Percentiles rank a stretch among this genome's conserved stretches.
Conservation (phyloP, 208 protist species). For the Acanthamoeba healyi region DNA sequence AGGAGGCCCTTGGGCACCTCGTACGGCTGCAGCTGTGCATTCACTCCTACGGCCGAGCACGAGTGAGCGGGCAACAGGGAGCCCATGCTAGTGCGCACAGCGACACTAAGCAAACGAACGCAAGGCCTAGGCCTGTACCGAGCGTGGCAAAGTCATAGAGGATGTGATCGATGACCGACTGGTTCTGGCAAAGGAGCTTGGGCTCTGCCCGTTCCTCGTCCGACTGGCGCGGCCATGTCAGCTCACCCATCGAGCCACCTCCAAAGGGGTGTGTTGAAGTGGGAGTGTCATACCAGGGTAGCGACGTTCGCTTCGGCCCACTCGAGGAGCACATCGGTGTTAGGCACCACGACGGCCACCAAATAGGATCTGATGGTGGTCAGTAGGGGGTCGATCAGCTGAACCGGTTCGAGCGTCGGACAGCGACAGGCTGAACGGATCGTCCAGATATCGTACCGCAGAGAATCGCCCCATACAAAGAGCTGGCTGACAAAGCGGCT, state of each 20-base stretch:
- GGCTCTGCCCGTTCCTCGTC: not conserved
- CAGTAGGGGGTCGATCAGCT: no score
- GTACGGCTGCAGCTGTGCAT: not conserved
- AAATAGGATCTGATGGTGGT: constrained; percentile 69
- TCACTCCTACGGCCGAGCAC: no score
- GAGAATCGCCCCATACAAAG: constrained; percentile 1
- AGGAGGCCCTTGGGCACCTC: constrained; percentile 80
- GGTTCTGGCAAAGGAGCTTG: not conserved
- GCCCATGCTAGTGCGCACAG: no score
- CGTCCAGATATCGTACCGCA: no score
- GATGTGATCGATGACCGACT: not conserved
- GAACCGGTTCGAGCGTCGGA: no score
- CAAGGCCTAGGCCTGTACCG: no score
- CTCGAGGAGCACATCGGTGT: constrained; percentile 70
- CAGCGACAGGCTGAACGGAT: no score
- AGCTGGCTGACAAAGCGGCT: not conserved
- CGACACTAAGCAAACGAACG: no score
- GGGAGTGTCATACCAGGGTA: not conserved
- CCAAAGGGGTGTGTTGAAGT: no score
- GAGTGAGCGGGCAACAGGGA: no score
- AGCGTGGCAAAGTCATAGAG: not conserved
- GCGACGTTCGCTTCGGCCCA: constrained; percentile 45
- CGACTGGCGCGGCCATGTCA: not conserved
- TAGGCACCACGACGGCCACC: constrained; percentile 88
- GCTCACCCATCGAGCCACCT: no score